Base-by-base conservation (phyloP, 352 stramenopile species). In the Vaucheria bursata region DNA sequence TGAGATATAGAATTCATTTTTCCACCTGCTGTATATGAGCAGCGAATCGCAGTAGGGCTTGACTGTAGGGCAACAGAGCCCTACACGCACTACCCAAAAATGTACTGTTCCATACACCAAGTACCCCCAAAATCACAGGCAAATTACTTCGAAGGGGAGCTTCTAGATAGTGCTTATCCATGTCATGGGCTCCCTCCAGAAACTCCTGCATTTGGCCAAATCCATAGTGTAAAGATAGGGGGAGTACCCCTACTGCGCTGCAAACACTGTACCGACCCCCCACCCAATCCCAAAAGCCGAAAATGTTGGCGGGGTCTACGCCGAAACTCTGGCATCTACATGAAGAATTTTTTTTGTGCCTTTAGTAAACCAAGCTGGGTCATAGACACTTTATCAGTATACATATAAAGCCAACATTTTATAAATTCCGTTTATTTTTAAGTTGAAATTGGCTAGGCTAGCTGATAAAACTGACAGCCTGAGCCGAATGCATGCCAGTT, bases 1-100 rank as follows among this genome's bases (percentile, higher is more conserved):
- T n/a, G n/a, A n/a, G n/a, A n/a, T n/a, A n/a, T n/a, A n/a, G n/a
- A n/a, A n/a, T n/a, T n/a, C n/a, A n/a, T n/a, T n/a, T n/a, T 74
- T 97, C 94, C 45, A 98, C 91, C 80, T 93, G 89, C 89, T 99
- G 96, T 85, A 99, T 98, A 88, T 99, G 95, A 29, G 96, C 95
- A 32, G 96, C 91, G 80, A 99, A 95, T 78, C 93, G 92, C 79
- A 98, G 85, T 52, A 99, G 88, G 36, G 94, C 94, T 89, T 99
- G 93, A 50, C 93, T 84, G 84, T 94, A 91, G 5, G 89, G 89
- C 81, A 98, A 88, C 74, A 95, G 87, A 29, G 93, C 93, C 65
- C 93, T 86, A 32, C 91, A 93, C 82, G 90, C 91, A 87, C 97
- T 95, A 74, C 90, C 90, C 77, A 98, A 85, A 88, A 99, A 98